These are phyloP conservation scores for Pythium sukuiense DNA, from an alignment of 352 stramenopile species.

Conservation along the genomic window DNA sequence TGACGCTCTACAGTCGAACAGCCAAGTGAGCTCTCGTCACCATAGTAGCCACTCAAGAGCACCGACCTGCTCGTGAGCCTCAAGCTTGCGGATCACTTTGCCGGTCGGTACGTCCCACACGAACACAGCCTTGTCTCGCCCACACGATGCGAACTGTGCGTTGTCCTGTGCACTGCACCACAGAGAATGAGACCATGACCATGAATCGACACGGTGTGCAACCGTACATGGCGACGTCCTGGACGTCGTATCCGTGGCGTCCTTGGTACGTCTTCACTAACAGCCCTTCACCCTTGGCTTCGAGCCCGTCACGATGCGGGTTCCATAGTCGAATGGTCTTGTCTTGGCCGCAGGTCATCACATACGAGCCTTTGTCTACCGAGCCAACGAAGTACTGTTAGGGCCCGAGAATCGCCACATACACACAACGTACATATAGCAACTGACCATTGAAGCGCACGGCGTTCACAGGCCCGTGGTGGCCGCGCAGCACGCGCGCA, in stretches of 20 bases:
- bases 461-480: conserved; percentile 71
- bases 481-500: conserved; percentile 58
- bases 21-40: not conserved
- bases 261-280: conserved; percentile 87
- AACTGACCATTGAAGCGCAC: conserved; percentile 77
- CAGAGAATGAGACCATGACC: too few relatives aligned
- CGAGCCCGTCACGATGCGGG: conserved; percentile 70
- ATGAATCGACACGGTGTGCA: too few relatives aligned
- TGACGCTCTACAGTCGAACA: conserved; percentile 57
- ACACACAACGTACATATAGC: not conserved
- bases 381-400: not conserved
- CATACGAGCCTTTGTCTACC: conserved; percentile 86
- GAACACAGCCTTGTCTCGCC: conserved; percentile 84
- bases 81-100: conserved; percentile 87
- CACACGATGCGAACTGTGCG: conserved; percentile 84
- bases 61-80: conserved; percentile 69
- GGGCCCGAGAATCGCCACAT: not conserved
- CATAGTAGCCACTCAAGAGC: not conserved
- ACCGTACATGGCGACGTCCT: conserved; percentile 86
- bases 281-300: conserved; percentile 58
- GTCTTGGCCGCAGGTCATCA: conserved; percentile 89
- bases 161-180: conserved; percentile 78
- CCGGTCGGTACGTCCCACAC: conserved; percentile 89
- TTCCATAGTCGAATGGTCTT: conserved; percentile 88
- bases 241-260: conserved; percentile 86